Conservation (phyloP, 1,284 basidiomycete species). For the Ustilago shanxiensis region DNA sequence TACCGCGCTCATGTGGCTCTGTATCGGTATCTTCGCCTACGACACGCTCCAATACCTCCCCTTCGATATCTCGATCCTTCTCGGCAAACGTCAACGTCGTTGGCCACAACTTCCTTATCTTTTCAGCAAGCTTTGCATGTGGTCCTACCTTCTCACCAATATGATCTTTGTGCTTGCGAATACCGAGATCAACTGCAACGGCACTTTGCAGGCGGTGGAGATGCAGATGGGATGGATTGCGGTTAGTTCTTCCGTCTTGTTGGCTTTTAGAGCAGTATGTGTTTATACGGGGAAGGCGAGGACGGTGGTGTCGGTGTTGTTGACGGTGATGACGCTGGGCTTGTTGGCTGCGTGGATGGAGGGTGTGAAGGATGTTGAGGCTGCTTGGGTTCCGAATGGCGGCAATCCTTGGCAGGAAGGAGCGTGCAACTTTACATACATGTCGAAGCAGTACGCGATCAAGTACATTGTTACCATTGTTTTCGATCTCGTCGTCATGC, state of each 20-base stretch:
- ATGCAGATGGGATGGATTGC: constrained; percentile 51
- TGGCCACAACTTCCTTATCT: constrained; percentile 48
- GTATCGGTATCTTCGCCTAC: constrained; percentile 38
- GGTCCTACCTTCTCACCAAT: constrained; percentile 30
- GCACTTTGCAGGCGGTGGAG: constrained; percentile 35
- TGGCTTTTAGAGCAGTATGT: constrained; percentile 51
- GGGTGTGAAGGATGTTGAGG: constrained; percentile 42
- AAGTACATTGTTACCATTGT: constrained; percentile 54
- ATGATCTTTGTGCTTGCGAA: constrained; percentile 22
- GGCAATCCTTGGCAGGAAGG: constrained; percentile 50
- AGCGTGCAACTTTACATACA: constrained; percentile 31
- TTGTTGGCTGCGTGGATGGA: constrained; percentile 56
- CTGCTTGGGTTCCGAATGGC: constrained; percentile 30
- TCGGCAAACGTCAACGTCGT: constrained; percentile 28
- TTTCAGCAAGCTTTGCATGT: constrained; percentile 38
- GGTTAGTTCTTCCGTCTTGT: constrained; percentile 31
- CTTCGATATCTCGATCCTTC: constrained; percentile 37
- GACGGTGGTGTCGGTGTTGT: constrained; percentile 24
- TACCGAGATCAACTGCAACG: constrained; percentile 41
- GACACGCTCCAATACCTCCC: constrained; percentile 28
- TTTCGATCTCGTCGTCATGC: constrained; percentile 49
- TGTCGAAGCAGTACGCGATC: constrained; percentile 38
- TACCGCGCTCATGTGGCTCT: constrained; percentile 36
- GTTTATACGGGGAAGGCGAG: constrained; percentile 38
- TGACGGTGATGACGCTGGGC: constrained; percentile 41